phyloP scores from a whole-genome alignment of 148 eudicot species.

The Silene latifolia region DNA sequence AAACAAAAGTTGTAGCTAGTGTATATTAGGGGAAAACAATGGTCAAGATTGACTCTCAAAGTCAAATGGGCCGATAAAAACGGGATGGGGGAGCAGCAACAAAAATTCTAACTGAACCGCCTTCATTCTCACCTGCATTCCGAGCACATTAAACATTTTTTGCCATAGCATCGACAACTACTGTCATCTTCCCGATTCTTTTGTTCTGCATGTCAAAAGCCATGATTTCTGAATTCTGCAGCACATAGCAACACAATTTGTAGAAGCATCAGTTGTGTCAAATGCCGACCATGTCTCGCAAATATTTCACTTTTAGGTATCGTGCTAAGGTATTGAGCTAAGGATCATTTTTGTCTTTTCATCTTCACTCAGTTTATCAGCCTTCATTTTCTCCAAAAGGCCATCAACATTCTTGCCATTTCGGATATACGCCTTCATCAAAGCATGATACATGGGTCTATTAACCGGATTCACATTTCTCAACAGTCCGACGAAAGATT shows the following conservation, averaged over 20 bases:
- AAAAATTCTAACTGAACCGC: neutral
- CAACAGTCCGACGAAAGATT: slow-evolving; percentile 46
- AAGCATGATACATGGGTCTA: slow-evolving; percentile 54
- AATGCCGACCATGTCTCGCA: neutral
- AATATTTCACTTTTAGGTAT: slow-evolving; percentile 5
- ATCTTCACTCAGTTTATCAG: slow-evolving; percentile 42
- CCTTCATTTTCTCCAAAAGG: slow-evolving; percentile 49
- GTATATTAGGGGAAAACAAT: neutral
- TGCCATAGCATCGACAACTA: neutral
- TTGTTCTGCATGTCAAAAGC: neutral
- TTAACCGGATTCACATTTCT: slow-evolving; percentile 38
- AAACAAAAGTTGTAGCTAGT: too few species aligned
- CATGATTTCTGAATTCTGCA: neutral
- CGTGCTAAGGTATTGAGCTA: slow-evolving; percentile 27
- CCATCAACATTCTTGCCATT: slow-evolving; percentile 47
- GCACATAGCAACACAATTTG: neutral
- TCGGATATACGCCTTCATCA: slow-evolving; percentile 44
- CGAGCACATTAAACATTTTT: neutral
- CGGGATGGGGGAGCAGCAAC: neutral
- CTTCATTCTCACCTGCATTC: neutral
- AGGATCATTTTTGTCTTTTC: slow-evolving; percentile 48
- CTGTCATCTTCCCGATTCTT: neutral
- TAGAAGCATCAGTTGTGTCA: neutral
- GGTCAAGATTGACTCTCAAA: neutral
- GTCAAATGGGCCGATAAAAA: neutral